Evolutionary conservation across 495 filamentous ascomycete genomes (phyloP).

Genomic region (Neurospora sp.): DNA sequence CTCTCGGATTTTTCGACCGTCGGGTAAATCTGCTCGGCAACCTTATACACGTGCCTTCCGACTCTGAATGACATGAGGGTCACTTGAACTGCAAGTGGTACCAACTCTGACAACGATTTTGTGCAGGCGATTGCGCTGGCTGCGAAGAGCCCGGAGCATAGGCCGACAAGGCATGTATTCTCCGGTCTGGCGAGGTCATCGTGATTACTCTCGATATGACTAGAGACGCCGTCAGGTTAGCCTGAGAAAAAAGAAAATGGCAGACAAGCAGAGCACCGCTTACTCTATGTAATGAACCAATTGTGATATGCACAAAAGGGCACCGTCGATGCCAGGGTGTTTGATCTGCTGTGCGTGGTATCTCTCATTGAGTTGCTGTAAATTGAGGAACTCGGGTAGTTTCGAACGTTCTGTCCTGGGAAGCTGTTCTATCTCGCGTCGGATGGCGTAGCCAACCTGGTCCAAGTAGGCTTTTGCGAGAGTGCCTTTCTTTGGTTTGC

Average conservation of each 20-base stretch:
- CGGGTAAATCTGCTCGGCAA: slow-evolving; percentile 41
- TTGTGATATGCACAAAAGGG: slow-evolving; percentile 60
- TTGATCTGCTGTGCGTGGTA: slow-evolving; percentile 49
- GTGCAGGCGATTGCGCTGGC: slow-evolving; percentile 61
- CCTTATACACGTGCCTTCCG: slow-evolving; percentile 48
- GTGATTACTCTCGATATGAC: slow-evolving; percentile 36
- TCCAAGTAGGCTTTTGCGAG: slow-evolving; percentile 58
- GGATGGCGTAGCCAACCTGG: slow-evolving; percentile 49
- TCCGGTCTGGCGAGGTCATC: slow-evolving; percentile 32
- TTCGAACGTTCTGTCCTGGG: slow-evolving; percentile 46
- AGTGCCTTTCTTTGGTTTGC: slow-evolving; percentile 52
- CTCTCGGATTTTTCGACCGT: slow-evolving; percentile 37
- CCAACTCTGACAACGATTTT: slow-evolving; percentile 54
- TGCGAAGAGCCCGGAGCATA: slow-evolving; percentile 67
- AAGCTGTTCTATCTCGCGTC: slow-evolving; percentile 52
- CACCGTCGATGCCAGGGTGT: slow-evolving; percentile 54
- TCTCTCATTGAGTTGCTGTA: slow-evolving; percentile 60
- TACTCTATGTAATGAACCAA: slow-evolving; percentile 70
- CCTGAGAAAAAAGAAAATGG: neutral
- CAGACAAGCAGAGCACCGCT: slow-evolving; percentile 18
- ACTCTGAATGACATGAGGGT: slow-evolving; percentile 65
- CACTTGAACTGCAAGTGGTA: slow-evolving; percentile 57
- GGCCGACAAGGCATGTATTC: slow-evolving; percentile 45
- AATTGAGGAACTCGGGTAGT: slow-evolving; percentile 59
- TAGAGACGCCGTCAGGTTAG: slow-evolving; percentile 19